Evolutionary conservation across 2,329 filamentous ascomycete genomes (phyloP).

Genomic region (Pyricularia pennisetigena): DNA sequence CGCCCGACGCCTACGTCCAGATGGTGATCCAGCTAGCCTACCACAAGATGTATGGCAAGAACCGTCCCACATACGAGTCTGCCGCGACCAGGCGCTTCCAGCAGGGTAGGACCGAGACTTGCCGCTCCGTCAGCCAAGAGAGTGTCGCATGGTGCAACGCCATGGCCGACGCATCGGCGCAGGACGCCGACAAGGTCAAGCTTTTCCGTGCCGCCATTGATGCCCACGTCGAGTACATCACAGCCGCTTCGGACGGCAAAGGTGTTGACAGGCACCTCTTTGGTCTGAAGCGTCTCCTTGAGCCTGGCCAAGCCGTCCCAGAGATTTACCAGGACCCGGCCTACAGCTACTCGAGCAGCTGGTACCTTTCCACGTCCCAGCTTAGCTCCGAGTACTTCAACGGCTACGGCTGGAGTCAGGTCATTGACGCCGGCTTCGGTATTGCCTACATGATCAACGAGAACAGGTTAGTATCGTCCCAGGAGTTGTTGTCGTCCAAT

Average conservation of each 20-base stretch:
- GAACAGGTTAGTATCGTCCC: constrained; percentile 56
- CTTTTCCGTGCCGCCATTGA: constrained; percentile 76
- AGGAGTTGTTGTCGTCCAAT: not conserved
- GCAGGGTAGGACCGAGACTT: constrained; percentile 92
- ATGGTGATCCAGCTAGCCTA: constrained; percentile 98
- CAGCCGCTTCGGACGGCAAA: constrained; percentile 79
- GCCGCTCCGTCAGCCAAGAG: constrained; percentile 83
- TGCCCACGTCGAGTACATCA: constrained; percentile 83
- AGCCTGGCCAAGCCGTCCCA: constrained; percentile 71
- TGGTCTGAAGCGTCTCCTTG: constrained; percentile 83
- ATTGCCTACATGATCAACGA: constrained; percentile 99
- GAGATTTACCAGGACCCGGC: constrained; percentile 81
- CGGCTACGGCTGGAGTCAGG: constrained; percentile 97
- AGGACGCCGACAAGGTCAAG: constrained; percentile 36
- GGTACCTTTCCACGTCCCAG: constrained; percentile 85
- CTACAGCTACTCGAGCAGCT: constrained; percentile 72
- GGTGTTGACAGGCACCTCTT: constrained; percentile 97
- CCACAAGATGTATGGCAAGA: constrained; percentile 98
- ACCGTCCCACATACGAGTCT: constrained; percentile 94
- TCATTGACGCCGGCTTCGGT: constrained; percentile 90
- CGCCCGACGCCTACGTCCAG: constrained; percentile 93
- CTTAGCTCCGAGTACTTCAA: constrained; percentile 97
- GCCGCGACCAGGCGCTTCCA: constrained; percentile 93
- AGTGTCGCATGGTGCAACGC: constrained; percentile 82
- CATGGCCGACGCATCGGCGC: constrained; percentile 60